Evolutionary conservation across 1,139 yeast genomes (phyloP), one percentile per base, ranked within the genome.

Genomic region (Suhomyces terraborum): DNA sequence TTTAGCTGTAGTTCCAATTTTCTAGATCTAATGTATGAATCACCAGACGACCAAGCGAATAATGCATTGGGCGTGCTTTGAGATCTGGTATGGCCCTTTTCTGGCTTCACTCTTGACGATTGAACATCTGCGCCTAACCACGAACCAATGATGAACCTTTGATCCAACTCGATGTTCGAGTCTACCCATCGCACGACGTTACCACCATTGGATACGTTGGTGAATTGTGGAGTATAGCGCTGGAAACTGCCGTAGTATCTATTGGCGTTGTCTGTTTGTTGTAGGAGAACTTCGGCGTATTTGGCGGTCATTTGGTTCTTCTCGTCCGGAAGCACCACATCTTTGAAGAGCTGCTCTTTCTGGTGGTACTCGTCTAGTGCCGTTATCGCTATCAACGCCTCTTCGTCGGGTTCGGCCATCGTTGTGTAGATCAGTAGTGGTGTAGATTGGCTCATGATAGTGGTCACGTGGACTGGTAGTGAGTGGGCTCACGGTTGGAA

Each of bases 1-100:
- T 44, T 45, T 4, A 45, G 24, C 45, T 48, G 56, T 10, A 66
- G 47, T 45, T 67, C 69, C 28, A 53, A 51, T 47, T 64, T 66
- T 29, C 74, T 52, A 1, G 64, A 61, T 22, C 59, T 61, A 8
- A 71, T 62, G 44, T 69, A 69, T 8, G 66, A 59, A 41, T 72
- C 77, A 16, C 69, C 66, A 0, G 77, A 69, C 6, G 76, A 68
- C 78, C 78, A 73, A 36, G 65, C 61, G 44, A 73, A 73, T 33
- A 72, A 57, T 13, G 69, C 64, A 47, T 62, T 66, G n/a, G 67
- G 61, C 1, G 59, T 48, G 9, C 56, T 38, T 43, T 38, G 25
- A 10, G 45, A 10, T 24, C 32, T 40, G 29, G 30, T 40, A 28
- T 22, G 38, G n/a, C 35, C 38, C 25, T 36, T 28, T 8, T 16